Evolutionary conservation across 306 rosid species (phyloP).

Genomic region (Hippophae rhamnoides): DNA sequence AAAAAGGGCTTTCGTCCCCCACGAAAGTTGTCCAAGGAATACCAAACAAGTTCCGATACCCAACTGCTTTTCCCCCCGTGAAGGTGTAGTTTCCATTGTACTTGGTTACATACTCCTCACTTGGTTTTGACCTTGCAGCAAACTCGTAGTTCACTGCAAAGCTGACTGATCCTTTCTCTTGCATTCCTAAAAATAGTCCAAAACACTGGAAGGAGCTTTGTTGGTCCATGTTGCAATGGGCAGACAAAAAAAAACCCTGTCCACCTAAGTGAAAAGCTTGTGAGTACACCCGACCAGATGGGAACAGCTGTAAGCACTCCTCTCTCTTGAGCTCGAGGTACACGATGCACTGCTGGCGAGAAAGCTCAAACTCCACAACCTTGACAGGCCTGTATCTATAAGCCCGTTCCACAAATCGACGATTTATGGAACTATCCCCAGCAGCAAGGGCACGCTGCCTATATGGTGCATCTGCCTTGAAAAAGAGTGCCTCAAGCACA

Average conservation of each 20-base stretch:
- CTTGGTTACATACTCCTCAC: constrained; percentile 23
- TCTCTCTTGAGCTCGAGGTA: constrained; percentile 40
- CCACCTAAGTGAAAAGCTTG: constrained; percentile 32
- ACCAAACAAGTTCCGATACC: constrained; percentile 29
- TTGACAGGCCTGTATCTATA: constrained; percentile 36
- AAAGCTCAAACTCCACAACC: constrained; percentile 32
- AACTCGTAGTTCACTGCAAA: constrained; percentile 35
- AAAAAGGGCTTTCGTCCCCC: constrained; percentile 29
- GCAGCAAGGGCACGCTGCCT: constrained; percentile 23
- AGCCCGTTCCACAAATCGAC: constrained; percentile 34
- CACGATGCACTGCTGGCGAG: constrained; percentile 25
- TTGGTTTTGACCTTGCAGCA: constrained; percentile 28
- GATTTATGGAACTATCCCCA: constrained; percentile 11
- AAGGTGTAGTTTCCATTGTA: constrained; percentile 31
- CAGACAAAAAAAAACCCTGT: constrained; percentile 37
- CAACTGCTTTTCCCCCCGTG: constrained; percentile 42
- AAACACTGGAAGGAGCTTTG: constrained; percentile 30
- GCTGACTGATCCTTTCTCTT: constrained; percentile 23
- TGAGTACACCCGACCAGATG: constrained; percentile 27
- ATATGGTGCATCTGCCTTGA: constrained; percentile 34
- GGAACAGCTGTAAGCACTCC: constrained; percentile 30
- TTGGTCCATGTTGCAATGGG: constrained; percentile 44
- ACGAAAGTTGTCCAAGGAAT: constrained; percentile 29
- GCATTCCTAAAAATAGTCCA: constrained; percentile 36
- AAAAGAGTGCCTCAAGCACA: constrained; percentile 45